These are phyloP conservation scores for Ruellia speciosa DNA, from an alignment of 305 asterid genomes.

Conservation along the genomic window DNA sequence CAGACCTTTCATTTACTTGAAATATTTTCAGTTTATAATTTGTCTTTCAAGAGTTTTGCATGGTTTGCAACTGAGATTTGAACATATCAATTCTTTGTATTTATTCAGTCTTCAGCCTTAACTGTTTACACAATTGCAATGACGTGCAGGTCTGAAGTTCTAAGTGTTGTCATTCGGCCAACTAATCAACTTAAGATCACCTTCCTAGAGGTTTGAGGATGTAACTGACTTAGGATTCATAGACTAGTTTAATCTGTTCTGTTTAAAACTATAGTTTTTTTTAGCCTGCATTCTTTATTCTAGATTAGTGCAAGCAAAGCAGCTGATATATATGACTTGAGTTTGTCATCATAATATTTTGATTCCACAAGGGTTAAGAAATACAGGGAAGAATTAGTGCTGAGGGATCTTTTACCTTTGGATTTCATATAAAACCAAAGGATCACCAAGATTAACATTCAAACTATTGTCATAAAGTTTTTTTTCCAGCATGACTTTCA, in stretches of 20 bases:
- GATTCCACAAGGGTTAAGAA: no score
- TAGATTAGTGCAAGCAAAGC: no score
- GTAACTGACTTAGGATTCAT: slow-evolving; percentile 19
- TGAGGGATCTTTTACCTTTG: no score
- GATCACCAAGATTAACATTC: no score
- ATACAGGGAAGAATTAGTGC: no score
- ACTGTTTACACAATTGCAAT: slow-evolving; percentile 27
- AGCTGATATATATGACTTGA: slow-evolving; percentile 8
- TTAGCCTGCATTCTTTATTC: no score
- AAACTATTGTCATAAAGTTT: no score
- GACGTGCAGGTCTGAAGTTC: slow-evolving; percentile 73
- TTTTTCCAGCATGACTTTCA: no score
- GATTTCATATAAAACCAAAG: no score
- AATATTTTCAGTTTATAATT: slow-evolving; percentile 1
- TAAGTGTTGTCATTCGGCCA: slow-evolving; percentile 76
- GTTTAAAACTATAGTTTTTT: slow-evolving; percentile 2
- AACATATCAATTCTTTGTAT: slow-evolving; percentile 6
- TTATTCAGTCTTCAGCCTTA: slow-evolving; percentile 14
- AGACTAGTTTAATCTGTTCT: slow-evolving; percentile 9
- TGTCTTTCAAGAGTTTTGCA: slow-evolving; percentile 1
- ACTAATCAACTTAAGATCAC: slow-evolving; percentile 88
- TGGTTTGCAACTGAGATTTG: slow-evolving; percentile 1
- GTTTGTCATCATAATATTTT: not conserved
- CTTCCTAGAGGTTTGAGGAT: slow-evolving; percentile 77
- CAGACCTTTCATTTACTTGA: no score